Base-by-base conservation (phyloP, 148 eudicot species). In the Heliamphora exappendiculata region DNA sequence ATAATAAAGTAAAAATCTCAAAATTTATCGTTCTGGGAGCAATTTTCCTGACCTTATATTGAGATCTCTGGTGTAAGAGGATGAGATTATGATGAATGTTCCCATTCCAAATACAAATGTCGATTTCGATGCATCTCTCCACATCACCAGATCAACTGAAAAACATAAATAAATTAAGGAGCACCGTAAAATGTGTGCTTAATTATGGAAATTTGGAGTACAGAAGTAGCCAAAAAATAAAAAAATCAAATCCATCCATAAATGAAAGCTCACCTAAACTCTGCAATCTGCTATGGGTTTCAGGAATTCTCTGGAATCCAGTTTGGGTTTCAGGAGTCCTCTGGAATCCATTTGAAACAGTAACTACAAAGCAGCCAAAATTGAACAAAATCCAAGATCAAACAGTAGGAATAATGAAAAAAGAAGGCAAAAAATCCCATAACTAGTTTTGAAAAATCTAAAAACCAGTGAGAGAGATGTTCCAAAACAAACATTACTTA, bases 141-240 rank as follows among this genome's bases (percentile, higher is more conserved):
- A 91, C 90, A 88, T 88, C 20, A 88, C 84, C 37, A 91, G 66
- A 77, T 91, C 95, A 84, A 88, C 92, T 91, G 87, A n/a, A n/a
- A n/a, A n/a, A n/a, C n/a, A n/a, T n/a, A n/a, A n/a, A n/a, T 24
- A 75, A 69, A 39, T 49, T 14, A 22, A n/a, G 17, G 3, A 73
- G 39, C 69, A 80, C 11, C 26, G 41, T 39, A 44, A 22, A 65
- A 59, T 34, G 47, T n/a, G 31, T 29, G 62, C 22, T 28, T 26
- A 1, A 39, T 16, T 0, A 34, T 47, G 8, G 1, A 44, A 19
- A 64, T 7, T 0, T 49, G 0, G 20, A 42, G 6, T 12, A 0
- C 12, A 37, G 39, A 19, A 34, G n/a, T 54, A 37, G 5, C 8
- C 22, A 68, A 44, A 60, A 49, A 60, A 9, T 16, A 44, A 37